Base-by-base conservation (phyloP, 2,329 filamentous ascomycete genomes). In the Stagonosporopsis tanaceti region DNA sequence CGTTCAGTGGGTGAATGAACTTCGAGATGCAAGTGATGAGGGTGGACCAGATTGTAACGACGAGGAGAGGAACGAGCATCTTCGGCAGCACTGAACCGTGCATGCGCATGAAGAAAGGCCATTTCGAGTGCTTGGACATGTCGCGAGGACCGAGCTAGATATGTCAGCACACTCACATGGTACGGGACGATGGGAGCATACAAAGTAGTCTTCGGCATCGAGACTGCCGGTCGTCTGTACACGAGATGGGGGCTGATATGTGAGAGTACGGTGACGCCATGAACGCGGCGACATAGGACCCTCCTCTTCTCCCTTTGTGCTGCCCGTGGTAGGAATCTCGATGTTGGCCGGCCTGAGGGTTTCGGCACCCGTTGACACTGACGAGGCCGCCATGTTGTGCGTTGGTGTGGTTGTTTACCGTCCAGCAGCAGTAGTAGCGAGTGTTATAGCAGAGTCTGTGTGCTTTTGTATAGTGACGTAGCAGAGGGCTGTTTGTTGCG, bases 41-140 rank as follows among this genome's bases (percentile, higher is more conserved):
- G 1, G 88, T 88, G 1, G 89, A 81, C 90, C 90, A 93, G 14
- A 67, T 68, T 14, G 81, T 85, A 30, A 92, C 80, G 57, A 89
- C 81, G 11, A 83, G 8, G 20, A 93, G 73, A 0, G 90, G 90
- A 6, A 93, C 71, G 37, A 93, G 85, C 84, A 93, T 86, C 70
- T 90, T 88, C 12, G 90, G 90, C 55, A 89, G 74, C 59, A 93
- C 87, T 61, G 87, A 90, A 66, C 90, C 90, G 73, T 92, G 89
- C 78, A 93, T 82, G 57, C 89, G 88, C 73, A 93, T 77, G 72
- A 92, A 89, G 61, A 87, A 84, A 17, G 90, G 90, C 83, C 89
- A 88, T 81, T 91, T 92, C 20, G 89, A 92, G 75, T 93, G 89
- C 68, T 85, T 85, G 56, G 86, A 82, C 62, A 91, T 84, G 72